Conservation (phyloP, 345 rosid species). For the Boechera stricta region DNA sequence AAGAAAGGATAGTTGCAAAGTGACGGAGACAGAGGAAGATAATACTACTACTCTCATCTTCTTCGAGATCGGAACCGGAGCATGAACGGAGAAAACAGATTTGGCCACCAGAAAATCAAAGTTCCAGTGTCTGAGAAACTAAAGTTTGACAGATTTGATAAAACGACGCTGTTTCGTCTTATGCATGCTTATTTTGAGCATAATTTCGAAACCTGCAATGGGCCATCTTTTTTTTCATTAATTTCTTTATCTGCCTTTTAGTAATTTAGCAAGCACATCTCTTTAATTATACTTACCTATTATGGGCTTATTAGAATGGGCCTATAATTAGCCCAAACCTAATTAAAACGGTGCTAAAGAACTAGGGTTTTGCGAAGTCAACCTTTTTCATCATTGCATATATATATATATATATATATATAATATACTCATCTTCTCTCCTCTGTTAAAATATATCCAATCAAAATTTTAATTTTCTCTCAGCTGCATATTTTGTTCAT, state of each 20-base stretch:
- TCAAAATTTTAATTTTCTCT: neutral
- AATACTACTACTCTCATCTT: conserved; percentile 53
- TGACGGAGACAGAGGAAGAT: conserved; percentile 35
- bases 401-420: conserved; percentile 13
- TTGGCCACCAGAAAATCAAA: conserved; percentile 25
- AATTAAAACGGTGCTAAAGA: neutral
- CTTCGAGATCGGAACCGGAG: conserved; percentile 43
- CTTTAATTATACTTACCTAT: too few species aligned
- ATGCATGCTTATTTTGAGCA: neutral
- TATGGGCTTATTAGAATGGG: neutral
- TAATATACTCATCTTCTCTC: neutral
- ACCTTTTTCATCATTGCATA: neutral
- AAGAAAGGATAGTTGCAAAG: conserved; percentile 35
- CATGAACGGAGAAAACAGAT: conserved; percentile 30
- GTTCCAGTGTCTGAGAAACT: conserved; percentile 27
- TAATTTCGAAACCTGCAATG: conserved; percentile 41
- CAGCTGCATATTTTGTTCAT: neutral
- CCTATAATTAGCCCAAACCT: neutral
- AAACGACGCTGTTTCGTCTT: neutral
- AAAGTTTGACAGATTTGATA: neutral
- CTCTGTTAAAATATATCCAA: neutral
- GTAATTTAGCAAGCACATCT: too few species aligned
- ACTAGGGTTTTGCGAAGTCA: conserved; percentile 23
- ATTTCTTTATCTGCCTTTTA: too few species aligned
- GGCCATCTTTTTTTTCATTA: neutral